Conservation (phyloP, 2,329 filamentous ascomycete genomes). For the Colletotrichum magnum region DNA sequence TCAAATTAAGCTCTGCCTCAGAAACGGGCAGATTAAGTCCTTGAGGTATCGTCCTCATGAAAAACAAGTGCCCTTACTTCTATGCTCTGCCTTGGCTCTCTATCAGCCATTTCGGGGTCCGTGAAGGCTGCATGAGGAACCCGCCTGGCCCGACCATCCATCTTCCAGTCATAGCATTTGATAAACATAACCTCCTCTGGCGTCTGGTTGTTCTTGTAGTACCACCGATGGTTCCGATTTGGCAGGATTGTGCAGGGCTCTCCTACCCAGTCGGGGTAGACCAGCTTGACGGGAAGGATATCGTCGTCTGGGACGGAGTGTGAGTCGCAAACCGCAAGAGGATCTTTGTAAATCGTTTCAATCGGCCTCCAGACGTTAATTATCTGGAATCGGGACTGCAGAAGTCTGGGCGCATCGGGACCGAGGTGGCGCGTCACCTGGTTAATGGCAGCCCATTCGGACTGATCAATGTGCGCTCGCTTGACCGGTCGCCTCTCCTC, state of each 20-base stretch:
- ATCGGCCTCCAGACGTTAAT: slow-evolving; percentile 62
- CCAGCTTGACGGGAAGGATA: slow-evolving; percentile 53
- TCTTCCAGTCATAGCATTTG: slow-evolving; percentile 71
- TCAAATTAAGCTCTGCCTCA: too few species aligned
- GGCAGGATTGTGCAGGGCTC: slow-evolving; percentile 56
- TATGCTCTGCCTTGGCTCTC: slow-evolving; percentile 14
- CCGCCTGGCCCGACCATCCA: slow-evolving; percentile 12
- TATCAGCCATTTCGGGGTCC: slow-evolving; percentile 7
- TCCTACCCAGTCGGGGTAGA: slow-evolving; percentile 50
- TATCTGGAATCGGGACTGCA: slow-evolving; percentile 28
- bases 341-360: slow-evolving; percentile 59
- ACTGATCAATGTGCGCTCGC: slow-evolving; percentile 63
- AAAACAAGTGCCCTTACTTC: slow-evolving; percentile 19
- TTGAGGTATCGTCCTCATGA: not conserved
- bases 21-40: not conserved
- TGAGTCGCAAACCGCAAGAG: slow-evolving; percentile 56
- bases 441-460: slow-evolving; percentile 43
- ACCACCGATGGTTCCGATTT: slow-evolving; percentile 60
- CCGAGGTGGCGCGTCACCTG: slow-evolving; percentile 40
- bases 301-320: slow-evolving; percentile 53
- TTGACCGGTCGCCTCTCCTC: slow-evolving; percentile 54
- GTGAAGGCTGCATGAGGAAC: slow-evolving; percentile 25
- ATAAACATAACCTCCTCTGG: slow-evolving; percentile 71
- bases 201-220: slow-evolving; percentile 64
- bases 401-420: slow-evolving; percentile 3